These are phyloP conservation scores for Elaeagnus macrophylla DNA, from an alignment of 306 rosid species.

Conservation along the genomic window DNA sequence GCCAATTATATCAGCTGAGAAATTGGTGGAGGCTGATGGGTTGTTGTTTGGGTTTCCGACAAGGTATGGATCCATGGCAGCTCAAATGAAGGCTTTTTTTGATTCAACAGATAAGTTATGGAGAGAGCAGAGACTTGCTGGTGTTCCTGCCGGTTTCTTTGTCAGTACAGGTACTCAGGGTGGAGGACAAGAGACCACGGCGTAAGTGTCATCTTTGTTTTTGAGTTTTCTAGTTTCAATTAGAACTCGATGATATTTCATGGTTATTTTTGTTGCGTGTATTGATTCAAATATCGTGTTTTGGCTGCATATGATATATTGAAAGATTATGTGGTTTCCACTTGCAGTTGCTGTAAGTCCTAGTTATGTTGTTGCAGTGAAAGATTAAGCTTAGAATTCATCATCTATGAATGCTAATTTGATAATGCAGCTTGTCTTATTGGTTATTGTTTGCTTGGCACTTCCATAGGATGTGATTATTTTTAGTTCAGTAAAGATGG, in stretches of 20 bases:
- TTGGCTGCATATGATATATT: no score
- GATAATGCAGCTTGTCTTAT: no score
- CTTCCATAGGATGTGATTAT: no score
- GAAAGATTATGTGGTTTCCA: no score
- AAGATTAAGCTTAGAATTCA: no score
- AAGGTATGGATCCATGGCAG: constrained; percentile 64
- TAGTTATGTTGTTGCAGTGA: no score
- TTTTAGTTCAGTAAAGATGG: no score
- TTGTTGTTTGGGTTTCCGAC: constrained; percentile 71
- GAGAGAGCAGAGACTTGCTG: constrained; percentile 62
- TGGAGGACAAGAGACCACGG: constrained; percentile 64
- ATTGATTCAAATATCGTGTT: no score
- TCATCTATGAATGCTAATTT: no score
- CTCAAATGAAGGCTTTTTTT: constrained; percentile 69
- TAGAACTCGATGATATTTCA: neutral
- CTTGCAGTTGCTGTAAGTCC: no score
- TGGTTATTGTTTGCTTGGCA: no score
- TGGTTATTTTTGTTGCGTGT: no score
- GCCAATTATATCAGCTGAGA: constrained; percentile 45
- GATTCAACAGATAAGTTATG: constrained; percentile 49
- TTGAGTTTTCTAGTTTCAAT: neutral
- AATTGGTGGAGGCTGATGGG: constrained; percentile 65
- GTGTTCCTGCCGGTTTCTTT: constrained; percentile 68
- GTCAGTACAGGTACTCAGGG: constrained; percentile 80
- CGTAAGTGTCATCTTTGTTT: neutral